Evolutionary conservation across 2,329 filamentous ascomycete genomes (phyloP), one percentile per base, ranked within the genome.

Genomic region (Exophiala aquamarina): DNA sequence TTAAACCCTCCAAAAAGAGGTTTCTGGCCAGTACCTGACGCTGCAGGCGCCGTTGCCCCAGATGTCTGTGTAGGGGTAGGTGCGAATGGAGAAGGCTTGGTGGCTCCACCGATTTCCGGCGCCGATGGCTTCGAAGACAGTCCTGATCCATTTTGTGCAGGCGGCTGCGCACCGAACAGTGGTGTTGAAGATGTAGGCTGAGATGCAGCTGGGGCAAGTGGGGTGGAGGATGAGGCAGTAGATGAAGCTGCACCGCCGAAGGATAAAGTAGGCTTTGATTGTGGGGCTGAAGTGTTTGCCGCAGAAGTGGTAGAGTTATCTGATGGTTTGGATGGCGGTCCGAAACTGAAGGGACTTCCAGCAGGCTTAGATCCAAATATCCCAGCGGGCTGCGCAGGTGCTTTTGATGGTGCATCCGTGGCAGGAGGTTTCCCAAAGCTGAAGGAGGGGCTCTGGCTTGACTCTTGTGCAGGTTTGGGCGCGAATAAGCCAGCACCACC

Each of bases 311-410:
- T 18, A 3, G 51, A 14, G 10, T 41, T 45, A 5, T 51, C 47
- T 34, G 52, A 41, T 33, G 47, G 51, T 26, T 54, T 57, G 34
- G 51, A 40, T 18, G 44, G 31, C 3, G 35, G 31, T 19, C 43
- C 46, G 17, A 55, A 46, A 49, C 38, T 38, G 52, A 45, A 50
- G 28, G 41, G 36, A 38, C 49, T 26, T 10, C 52, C 20, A 37
- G 46, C 46, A n/a, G 52, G 43, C 21, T 50, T 49, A 14, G 65
- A 58, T 43, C 69, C 66, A 43, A 78, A 77, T 15, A 75, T 52
- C 8, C 64, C 49, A 38, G 60, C 49, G 3, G 58, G 15, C 13
- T 56, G 35, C 28, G 61, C 17, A 11, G 55, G 50, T 9, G 53
- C 37, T 15, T 61, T 50, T 4, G 62, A 49, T 14, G 62, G 53